Percentiles rank a stretch among this genome's conserved stretches.
Conservation (phyloP, 179 eudicot genomes). For the Beta corolliflora region DNA sequence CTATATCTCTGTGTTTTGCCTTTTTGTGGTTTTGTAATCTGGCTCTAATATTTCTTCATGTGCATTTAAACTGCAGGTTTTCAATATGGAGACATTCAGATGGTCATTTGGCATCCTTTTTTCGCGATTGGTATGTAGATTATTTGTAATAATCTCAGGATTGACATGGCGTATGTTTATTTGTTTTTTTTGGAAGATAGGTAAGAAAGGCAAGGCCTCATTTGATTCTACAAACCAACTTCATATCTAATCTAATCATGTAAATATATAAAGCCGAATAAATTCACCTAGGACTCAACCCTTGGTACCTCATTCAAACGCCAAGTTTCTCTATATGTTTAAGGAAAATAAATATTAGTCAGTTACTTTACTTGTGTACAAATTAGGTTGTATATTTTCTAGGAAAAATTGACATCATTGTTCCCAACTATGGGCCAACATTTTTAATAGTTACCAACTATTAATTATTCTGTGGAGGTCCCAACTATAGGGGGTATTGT, state of each 20-base stretch:
- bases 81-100: slow-evolving; percentile 83
- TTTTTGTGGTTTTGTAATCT: not conserved
- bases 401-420: too few species aligned
- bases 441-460: too few species aligned
- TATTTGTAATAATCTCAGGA: not conserved
- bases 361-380: too few species aligned
- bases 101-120: slow-evolving; percentile 99
- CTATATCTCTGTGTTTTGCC: not conserved
- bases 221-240: not conserved
- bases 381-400: too few species aligned
- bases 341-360: too few species aligned
- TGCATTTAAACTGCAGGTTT: slow-evolving; percentile 52
- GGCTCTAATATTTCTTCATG: not conserved
- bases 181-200: too few species aligned
- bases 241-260: not conserved
- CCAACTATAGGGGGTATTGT: too few species aligned
- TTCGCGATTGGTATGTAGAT: slow-evolving; percentile 80
- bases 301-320: not conserved
- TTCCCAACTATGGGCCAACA: too few species aligned
- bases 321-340: too few species aligned
- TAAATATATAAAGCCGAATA: too few species aligned
- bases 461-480: too few species aligned
- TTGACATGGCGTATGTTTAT: not conserved
- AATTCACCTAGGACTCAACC: too few species aligned
- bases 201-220: not conserved